Percentiles rank a stretch among this genome's conserved stretches.
phyloP scores from a whole-genome alignment of 768 basidiomycete genomes.

The Coprinopsis sp. region DNA sequence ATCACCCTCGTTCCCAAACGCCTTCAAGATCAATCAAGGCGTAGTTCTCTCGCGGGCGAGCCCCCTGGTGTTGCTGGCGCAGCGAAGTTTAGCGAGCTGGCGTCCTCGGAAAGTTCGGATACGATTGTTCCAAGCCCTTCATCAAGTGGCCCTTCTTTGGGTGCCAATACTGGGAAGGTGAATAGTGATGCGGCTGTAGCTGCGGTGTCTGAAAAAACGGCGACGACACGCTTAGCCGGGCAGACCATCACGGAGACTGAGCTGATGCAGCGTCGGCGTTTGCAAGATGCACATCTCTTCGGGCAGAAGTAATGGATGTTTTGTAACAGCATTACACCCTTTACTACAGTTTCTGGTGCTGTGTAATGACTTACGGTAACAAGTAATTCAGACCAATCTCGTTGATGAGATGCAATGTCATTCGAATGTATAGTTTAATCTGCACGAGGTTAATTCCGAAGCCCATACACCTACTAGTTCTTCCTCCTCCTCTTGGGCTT shows the following conservation, averaged over 20 bases:
- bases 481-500: too few relatives aligned
- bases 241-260: conserved; percentile 75
- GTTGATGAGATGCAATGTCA: too few relatives aligned
- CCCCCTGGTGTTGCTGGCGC: not conserved
- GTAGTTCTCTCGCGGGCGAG: not conserved
- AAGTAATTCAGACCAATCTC: too few relatives aligned
- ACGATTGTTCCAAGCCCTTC: conserved; percentile 5
- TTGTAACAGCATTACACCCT: conserved; percentile 10
- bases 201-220: conserved; percentile 18
- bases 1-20: conserved; percentile 69
- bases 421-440: too few relatives aligned
- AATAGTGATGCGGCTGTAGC: conserved; percentile 1
- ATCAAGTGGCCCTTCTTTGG: not conserved
- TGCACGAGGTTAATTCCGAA: too few relatives aligned
- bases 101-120: conserved; percentile 3
- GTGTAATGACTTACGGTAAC: not conserved
- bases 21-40: conserved; percentile 10
- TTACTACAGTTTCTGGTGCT: conserved; percentile 1
- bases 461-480: too few relatives aligned
- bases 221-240: conserved; percentile 43
- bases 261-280: conserved; percentile 70
- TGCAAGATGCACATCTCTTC: conserved; percentile 72
- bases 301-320: conserved; percentile 26
- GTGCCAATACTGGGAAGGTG: not conserved
- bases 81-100: not conserved